Evolutionary conservation across 2,329 filamentous ascomycete species (phyloP).

Genomic region (Myriosclerotinia curreyana): DNA sequence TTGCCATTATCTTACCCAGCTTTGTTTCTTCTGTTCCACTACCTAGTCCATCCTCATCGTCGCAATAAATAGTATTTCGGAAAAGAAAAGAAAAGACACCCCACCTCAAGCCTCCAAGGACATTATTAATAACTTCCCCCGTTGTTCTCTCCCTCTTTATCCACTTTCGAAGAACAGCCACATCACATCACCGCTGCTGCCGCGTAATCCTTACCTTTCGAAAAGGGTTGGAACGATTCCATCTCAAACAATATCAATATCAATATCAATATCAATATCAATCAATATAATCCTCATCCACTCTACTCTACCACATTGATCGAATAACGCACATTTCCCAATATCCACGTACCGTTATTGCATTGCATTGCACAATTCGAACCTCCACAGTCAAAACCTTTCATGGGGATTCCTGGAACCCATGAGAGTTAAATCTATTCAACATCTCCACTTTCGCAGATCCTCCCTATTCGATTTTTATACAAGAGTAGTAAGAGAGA

Average conservation of each 20-base stretch:
- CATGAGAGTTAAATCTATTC: not conserved
- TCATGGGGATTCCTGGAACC: constrained; percentile 9
- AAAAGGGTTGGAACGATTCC: constrained; percentile 6
- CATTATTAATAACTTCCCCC: too few species aligned
- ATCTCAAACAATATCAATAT: constrained; percentile 6
- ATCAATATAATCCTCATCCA: not conserved
- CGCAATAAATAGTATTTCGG: too few species aligned
- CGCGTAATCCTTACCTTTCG: constrained; percentile 9
- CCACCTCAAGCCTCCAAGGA: too few species aligned
- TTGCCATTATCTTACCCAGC: too few species aligned
- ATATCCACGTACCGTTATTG: constrained; percentile 11
- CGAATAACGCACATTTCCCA: constrained; percentile 21
- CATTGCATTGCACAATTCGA: constrained; percentile 5
- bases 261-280: not conserved
- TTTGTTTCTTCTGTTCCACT: too few species aligned
- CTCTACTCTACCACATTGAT: not conserved
- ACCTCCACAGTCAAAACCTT: constrained; percentile 12
- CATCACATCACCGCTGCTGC: constrained; percentile 7
- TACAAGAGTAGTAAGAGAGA: constrained; percentile 3
- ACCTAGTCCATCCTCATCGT: too few species aligned
- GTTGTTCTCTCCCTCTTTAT: too few species aligned
- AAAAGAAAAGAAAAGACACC: too few species aligned
- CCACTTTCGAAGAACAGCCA: constrained; percentile 5
- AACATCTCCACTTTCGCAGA: constrained; percentile 14
- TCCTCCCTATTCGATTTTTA: constrained; percentile 19